phyloP scores from a whole-genome alignment of 192 early-diverging fungal species.

The Coemansia umbellata region DNA sequence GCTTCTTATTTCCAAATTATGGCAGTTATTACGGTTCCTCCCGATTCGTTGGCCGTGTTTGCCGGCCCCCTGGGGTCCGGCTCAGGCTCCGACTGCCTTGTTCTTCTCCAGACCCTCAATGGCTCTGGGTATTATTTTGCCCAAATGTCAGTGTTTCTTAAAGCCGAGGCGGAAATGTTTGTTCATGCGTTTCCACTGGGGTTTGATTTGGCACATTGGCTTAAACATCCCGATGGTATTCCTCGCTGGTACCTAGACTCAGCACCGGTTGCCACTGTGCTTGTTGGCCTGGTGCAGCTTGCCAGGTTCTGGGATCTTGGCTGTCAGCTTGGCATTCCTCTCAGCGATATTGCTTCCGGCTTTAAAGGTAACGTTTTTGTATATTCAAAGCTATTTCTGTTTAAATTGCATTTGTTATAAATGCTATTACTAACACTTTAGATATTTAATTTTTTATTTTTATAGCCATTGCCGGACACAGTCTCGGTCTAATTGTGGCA shows the following conservation, averaged over 20 bases:
- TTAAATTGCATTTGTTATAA: not conserved
- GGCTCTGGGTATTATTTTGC: slow-evolving; percentile 55
- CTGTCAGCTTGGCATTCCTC: not conserved
- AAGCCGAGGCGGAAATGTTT: slow-evolving; percentile 54
- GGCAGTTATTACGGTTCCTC: too few relatives aligned
- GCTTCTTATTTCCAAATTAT: too few relatives aligned
- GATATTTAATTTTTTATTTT: not conserved
- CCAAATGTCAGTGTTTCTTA: slow-evolving; percentile 65
- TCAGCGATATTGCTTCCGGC: not conserved
- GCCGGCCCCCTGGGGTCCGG: slow-evolving; percentile 84
- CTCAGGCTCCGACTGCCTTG: slow-evolving; percentile 29
- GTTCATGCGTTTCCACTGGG: slow-evolving; percentile 62
- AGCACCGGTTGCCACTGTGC: slow-evolving; percentile 69
- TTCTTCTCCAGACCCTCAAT: slow-evolving; percentile 72
- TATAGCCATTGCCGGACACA: slow-evolving; percentile 81
- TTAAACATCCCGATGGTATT: slow-evolving; percentile 59
- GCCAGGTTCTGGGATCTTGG: not conserved
- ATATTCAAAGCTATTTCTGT: too few relatives aligned
- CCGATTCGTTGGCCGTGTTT: slow-evolving; percentile 89
- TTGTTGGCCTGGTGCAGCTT: slow-evolving; percentile 86
- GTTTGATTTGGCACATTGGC: slow-evolving; percentile 73
- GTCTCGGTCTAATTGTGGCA: slow-evolving; percentile 83
- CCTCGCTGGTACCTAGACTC: slow-evolving; percentile 64
- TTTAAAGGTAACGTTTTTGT: not conserved
- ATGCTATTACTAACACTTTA: not conserved